Conservation (phyloP, 805 yeast genomes). For the Candida verbasci region DNA sequence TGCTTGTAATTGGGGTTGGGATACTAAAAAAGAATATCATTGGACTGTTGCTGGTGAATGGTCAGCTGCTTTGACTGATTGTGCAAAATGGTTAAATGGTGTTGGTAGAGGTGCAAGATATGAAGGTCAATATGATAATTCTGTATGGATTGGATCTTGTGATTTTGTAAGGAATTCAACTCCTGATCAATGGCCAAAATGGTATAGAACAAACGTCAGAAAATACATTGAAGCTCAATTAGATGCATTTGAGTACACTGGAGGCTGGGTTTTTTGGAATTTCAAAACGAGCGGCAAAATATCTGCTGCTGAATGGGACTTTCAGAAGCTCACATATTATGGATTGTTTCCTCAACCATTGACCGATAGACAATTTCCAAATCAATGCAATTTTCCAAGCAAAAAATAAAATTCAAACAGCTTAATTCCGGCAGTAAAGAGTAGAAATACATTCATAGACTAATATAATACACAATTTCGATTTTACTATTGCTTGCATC, state of each 20-base stretch:
- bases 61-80: constrained; percentile 89
- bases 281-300: constrained; percentile 77
- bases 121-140: constrained; percentile 52
- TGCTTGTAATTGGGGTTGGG: constrained; percentile 29
- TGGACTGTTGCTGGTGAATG: constrained; percentile 86
- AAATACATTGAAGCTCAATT: constrained; percentile 83
- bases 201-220: constrained; percentile 55
- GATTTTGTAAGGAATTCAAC: constrained; percentile 21
- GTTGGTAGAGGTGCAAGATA: constrained; percentile 78
- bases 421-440: no score
- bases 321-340: constrained; percentile 50
- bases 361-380: constrained; percentile 59
- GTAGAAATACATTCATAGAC: no score
- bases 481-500: no score
- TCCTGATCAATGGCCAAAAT: constrained; percentile 50
- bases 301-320: constrained; percentile 88
- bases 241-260: constrained; percentile 67
- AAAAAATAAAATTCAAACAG: no score
- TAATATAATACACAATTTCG: no score
- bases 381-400: constrained; percentile 54
- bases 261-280: constrained; percentile 93
- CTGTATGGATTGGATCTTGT: constrained; percentile 60
- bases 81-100: constrained; percentile 86
- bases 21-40: constrained; percentile 48
- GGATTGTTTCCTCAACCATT: constrained; percentile 82